Conservation (phyloP, 805 yeast species). For the Cyberlindnera maclurae region DNA sequence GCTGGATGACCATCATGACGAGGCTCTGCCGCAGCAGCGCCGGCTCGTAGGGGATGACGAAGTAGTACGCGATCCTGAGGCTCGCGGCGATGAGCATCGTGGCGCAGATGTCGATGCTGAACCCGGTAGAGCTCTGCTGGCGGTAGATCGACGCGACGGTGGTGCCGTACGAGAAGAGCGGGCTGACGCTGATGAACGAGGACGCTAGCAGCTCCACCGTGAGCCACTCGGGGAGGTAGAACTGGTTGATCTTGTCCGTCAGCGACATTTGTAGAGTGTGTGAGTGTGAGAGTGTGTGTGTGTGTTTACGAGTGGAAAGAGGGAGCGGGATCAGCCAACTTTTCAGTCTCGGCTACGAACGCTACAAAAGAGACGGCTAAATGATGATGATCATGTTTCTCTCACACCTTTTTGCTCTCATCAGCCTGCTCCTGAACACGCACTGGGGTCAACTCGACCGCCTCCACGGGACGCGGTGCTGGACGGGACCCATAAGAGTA, state of each 20-base stretch:
- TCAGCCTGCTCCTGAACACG: no score
- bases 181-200: slow-evolving; percentile 69
- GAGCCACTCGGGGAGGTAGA: slow-evolving; percentile 41
- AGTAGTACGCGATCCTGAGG: slow-evolving; percentile 67
- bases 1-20: slow-evolving; percentile 80
- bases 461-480: neutral
- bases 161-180: slow-evolving; percentile 80
- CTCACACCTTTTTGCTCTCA: neutral
- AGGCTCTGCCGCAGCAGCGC: slow-evolving; percentile 71
- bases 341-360: no score
- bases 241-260: slow-evolving; percentile 33
- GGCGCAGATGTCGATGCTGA: slow-evolving; percentile 87
- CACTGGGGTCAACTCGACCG: neutral
- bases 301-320: no score
- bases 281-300: neutral
- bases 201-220: slow-evolving; percentile 53
- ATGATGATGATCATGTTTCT: no score
- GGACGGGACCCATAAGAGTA: slow-evolving; percentile 31
- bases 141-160: slow-evolving; percentile 64
- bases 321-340: no score
- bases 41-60: slow-evolving; percentile 75
- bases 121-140: slow-evolving; percentile 64
- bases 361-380: no score
- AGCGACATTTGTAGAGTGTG: neutral
- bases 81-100: slow-evolving; percentile 79